Evolutionary conservation across 2,329 filamentous ascomycete genomes (phyloP).

Genomic region (Fusarium nurragi): DNA sequence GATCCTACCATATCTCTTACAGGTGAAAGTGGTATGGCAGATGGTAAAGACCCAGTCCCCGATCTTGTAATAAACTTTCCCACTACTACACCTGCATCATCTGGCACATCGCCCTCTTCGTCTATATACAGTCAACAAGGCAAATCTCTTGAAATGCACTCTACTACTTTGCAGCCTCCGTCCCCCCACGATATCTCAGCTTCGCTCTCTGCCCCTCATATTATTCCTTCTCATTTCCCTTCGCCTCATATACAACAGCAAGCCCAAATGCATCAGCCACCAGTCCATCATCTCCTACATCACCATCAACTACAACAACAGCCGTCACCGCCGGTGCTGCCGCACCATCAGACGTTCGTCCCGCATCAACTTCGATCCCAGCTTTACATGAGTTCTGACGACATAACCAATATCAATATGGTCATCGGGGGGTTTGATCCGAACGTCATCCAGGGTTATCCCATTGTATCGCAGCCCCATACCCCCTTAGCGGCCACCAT

Average conservation of each 20-base stretch:
- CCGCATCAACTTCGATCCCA: conserved; percentile 23
- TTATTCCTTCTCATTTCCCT: conserved; percentile 25
- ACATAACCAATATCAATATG: conserved; percentile 47
- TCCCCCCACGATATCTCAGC: conserved; percentile 24
- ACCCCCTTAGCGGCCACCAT: conserved; percentile 12
- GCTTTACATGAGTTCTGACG: conserved; percentile 19
- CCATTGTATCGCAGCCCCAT: conserved; percentile 16
- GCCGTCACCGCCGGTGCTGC: not conserved
- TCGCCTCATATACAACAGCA: conserved; percentile 39
- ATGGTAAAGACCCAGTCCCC: conserved; percentile 53
- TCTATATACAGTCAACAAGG: conserved; percentile 22
- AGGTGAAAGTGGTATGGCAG: conserved; percentile 61
- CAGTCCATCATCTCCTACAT: not conserved
- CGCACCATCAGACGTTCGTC: conserved; percentile 36
- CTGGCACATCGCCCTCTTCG: conserved; percentile 32
- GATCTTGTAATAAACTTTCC: conserved; percentile 23
- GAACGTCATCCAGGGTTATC: conserved; percentile 22
- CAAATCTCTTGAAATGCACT: conserved; percentile 20
- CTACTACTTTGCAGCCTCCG: conserved; percentile 21
- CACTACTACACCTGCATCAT: conserved; percentile 26
- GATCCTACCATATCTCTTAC: conserved; percentile 54
- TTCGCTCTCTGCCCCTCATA: conserved; percentile 15
- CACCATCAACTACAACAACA: conserved; percentile 15
- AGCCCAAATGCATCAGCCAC: conserved; percentile 8
- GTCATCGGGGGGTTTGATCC: conserved; percentile 54